Percentiles rank a stretch among this genome's conserved stretches.
phyloP scores from a whole-genome alignment of 2,329 filamentous ascomycete species.

The Cladosporium sp. region DNA sequence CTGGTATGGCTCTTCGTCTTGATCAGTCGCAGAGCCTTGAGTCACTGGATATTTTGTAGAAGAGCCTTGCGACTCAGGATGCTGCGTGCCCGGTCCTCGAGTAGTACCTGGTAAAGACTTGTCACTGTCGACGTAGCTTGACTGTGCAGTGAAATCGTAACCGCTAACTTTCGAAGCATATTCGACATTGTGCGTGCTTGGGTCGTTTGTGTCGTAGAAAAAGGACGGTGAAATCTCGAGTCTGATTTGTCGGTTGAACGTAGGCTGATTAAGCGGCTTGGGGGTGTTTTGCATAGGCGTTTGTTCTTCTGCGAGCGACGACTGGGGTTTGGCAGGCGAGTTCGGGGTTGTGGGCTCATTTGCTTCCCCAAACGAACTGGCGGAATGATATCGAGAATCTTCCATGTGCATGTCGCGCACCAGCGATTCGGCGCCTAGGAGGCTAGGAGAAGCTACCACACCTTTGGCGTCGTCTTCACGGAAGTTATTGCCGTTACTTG shows the following conservation, averaged over 20 bases:
- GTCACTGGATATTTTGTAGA: constrained; percentile 10
- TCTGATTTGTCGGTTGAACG: constrained; percentile 40
- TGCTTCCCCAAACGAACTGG: constrained; percentile 32
- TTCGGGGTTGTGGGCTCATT: constrained; percentile 34
- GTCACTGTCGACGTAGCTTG: constrained; percentile 16
- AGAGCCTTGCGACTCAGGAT: constrained; percentile 12
- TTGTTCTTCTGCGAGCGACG: constrained; percentile 14
- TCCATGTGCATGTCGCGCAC: constrained; percentile 45
- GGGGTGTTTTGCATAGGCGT: constrained; percentile 28
- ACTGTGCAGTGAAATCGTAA: constrained; percentile 35
- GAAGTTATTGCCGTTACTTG: constrained; percentile 10
- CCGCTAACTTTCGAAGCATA: constrained; percentile 44
- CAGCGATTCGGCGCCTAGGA: constrained; percentile 45
- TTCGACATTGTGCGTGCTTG: constrained; percentile 42
- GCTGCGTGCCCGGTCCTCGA: not conserved
- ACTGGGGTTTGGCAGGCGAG: constrained; percentile 16
- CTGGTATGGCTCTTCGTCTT: constrained; percentile 8
- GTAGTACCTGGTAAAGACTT: constrained; percentile 11
- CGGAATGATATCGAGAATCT: constrained; percentile 36
- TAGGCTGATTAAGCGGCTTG: constrained; percentile 18
- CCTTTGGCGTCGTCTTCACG: not conserved
- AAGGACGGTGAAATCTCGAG: constrained; percentile 41
- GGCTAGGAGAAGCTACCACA: constrained; percentile 30
- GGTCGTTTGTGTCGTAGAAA: constrained; percentile 41
- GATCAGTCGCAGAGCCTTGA: not conserved